Evolutionary conservation across 306 rosid genomes (phyloP).

Genomic region (Argentina anserina): DNA sequence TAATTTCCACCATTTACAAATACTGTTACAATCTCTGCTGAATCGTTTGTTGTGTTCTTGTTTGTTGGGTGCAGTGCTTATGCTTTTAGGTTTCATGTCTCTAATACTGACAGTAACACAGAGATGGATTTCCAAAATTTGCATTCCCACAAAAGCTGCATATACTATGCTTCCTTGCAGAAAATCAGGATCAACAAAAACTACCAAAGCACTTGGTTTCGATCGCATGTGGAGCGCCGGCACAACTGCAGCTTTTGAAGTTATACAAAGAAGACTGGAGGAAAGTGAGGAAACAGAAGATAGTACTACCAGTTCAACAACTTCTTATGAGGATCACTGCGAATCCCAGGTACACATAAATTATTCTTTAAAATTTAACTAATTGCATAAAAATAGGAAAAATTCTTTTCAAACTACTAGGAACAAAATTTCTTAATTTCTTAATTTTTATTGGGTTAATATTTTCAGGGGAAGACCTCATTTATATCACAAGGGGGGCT

Average conservation of each 20-base stretch:
- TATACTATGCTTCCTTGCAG: constrained; percentile 56
- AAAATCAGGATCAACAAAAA: constrained; percentile 13
- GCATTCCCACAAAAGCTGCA: constrained; percentile 39
- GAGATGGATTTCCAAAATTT: constrained; percentile 39
- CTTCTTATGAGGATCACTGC: constrained; percentile 23
- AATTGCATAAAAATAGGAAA: too few relatives aligned
- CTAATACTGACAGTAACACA: constrained; percentile 47
- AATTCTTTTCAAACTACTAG: too few relatives aligned
- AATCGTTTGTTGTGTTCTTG: not conserved
- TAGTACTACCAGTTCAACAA: not conserved
- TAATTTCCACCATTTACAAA: too few relatives aligned
- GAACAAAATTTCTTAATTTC: too few relatives aligned
- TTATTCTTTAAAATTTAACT: too few relatives aligned
- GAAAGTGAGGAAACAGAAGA: not conserved
- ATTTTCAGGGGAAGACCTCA: constrained; percentile 47
- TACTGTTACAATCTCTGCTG: not conserved
- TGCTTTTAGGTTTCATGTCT: constrained; percentile 55
- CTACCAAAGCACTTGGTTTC: constrained; percentile 26
- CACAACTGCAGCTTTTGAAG: not conserved
- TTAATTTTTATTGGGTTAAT: not conserved
- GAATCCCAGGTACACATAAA: constrained; percentile 30
- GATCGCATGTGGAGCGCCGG: constrained; percentile 2
- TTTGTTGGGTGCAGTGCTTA: constrained; percentile 40
- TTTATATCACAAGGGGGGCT: constrained; percentile 47
- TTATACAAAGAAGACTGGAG: constrained; percentile 20